Evolutionary conservation across 1,284 basidiomycete genomes (phyloP), one percentile per base, ranked within the genome.

Genomic region (Ganoderma meredithae): DNA sequence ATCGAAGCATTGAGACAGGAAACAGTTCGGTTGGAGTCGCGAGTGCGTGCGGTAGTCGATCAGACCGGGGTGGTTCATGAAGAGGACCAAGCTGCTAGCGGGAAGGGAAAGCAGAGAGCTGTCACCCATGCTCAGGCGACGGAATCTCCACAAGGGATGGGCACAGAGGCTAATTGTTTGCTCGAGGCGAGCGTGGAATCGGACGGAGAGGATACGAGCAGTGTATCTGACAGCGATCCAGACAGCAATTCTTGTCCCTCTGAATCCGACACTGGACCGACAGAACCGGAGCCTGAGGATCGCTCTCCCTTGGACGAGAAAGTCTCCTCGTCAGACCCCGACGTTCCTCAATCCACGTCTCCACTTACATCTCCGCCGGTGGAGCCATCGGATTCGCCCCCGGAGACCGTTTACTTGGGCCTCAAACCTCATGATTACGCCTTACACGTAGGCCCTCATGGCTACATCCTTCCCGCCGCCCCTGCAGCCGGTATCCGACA

Each of bases 1-100:
- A 69, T 72, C 52, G 71, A 72, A 44, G 69, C 69, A 8, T 19
- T 73, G 27, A 62, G 66, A 41, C 68, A 56, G 44, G 69, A 73
- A 66, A 70, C 68, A 33, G 68, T 64, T 44, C 61, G 67, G 36
- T 43, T 70, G 39, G 71, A 71, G 64, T 53, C 66, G 9, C 71
- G 66, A 10, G 69, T 71, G 39, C 69, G 71, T 17, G 66, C 63
- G 31, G 68, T 69, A 52, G 68, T 71, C n/a, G 65, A 70, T 40
- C 66, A 65, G 63, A 64, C 68, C 40, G 59, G 43, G 49, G 64
- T 22, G n/a, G 64, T 59, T 36, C 36, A 25, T 12, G 33, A 33
- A n/a, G 56, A 40, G 10, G 55, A 58, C 39, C 27, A 10, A 39
- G 59, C 22, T 27, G 39, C 43, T 15, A 17, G 19, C n/a, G 7